Conservation (phyloP, 495 filamentous ascomycete species). For the Durotheca rogersii region DNA sequence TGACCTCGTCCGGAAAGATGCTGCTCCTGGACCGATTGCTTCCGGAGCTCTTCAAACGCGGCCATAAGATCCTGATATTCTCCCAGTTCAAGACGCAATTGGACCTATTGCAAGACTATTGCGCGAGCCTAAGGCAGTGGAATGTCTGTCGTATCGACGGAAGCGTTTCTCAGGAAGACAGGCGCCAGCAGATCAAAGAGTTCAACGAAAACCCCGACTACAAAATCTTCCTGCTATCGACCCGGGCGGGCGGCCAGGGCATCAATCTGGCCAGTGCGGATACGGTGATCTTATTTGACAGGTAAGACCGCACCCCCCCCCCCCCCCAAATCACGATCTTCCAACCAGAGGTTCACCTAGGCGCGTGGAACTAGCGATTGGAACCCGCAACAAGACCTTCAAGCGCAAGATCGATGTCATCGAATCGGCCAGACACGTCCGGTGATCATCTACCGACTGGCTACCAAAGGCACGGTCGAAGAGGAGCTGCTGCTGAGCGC, state of each 20-base stretch:
- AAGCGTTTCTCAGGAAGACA: slow-evolving; percentile 74
- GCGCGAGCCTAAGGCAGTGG: slow-evolving; percentile 68
- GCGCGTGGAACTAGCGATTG: slow-evolving; percentile 63
- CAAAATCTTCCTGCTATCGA: slow-evolving; percentile 84
- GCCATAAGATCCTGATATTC: slow-evolving; percentile 93
- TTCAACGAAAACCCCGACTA: slow-evolving; percentile 74
- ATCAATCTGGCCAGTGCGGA: slow-evolving; percentile 98
- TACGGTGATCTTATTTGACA: slow-evolving; percentile 94
- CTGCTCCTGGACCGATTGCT: slow-evolving; percentile 85
- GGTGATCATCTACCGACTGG: slow-evolving; percentile 92
- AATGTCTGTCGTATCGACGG: slow-evolving; percentile 89
- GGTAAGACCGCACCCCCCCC: slow-evolving; percentile 16
- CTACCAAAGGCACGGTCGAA: slow-evolving; percentile 90
- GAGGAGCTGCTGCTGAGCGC: slow-evolving; percentile 84
- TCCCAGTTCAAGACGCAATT: slow-evolving; percentile 94
- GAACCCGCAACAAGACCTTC: slow-evolving; percentile 97
- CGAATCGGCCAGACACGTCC: slow-evolving; percentile 90
- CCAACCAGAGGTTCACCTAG: not conserved
- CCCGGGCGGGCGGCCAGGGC: slow-evolving; percentile 88
- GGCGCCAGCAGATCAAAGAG: slow-evolving; percentile 76
- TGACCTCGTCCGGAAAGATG: slow-evolving; percentile 93
- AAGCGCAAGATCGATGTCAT: slow-evolving; percentile 93
- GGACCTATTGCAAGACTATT: slow-evolving; percentile 88
- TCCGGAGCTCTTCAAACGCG: slow-evolving; percentile 67
- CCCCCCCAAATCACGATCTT: too few species aligned